Evolutionary conservation across 306 rosid species (phyloP), one percentile per base, ranked within the genome.

Genomic region (Gastrolobium villosum): DNA sequence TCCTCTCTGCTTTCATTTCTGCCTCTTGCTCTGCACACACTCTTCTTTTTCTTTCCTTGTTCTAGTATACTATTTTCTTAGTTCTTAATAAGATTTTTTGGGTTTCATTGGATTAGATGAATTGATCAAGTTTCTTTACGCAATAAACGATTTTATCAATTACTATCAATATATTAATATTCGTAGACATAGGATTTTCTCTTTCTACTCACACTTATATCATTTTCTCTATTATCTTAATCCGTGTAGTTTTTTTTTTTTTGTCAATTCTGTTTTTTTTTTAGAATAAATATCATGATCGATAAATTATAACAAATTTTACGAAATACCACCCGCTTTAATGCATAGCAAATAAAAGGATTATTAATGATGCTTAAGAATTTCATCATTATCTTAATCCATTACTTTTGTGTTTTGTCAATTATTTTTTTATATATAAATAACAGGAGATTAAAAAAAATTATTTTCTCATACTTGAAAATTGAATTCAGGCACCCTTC

Each of bases 1-100:
- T 34, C 31, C 50, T 40, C 46, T 10, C 71, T 65, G 68, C 75
- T 66, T 50, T 68, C 59, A 49, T 31, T 66, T 49, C 45, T 69
- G 57, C 53, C 54, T 44, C 13, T 28, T 63, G 69, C 3, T 28
- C 45, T 41, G 56, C 36, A 20, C 59, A 31, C 63, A n/a, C 57
- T 37, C 50, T 72, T 72, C 41, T 56, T 32, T 56, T 31, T 41
- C 11, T 26, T 6, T 52, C 15, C 64, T 39, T 57, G 1, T 9
- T 30, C 13, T 57, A 7, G 26, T 20, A 26, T 7, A 28, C 32
- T 26, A 7, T 28, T 2, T 2, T 20, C 31, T 53, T 15, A 20
- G 15, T 54, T 26, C 34, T 7, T 7, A 5, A 20, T 20, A 20
- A 20, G 26, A 20, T 53, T 3, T 6, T 6, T 53, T 52, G 5